These are phyloP conservation scores for Trypanosoma lewisi DNA, from an alignment of 208 protist species.

Conservation along the genomic window DNA sequence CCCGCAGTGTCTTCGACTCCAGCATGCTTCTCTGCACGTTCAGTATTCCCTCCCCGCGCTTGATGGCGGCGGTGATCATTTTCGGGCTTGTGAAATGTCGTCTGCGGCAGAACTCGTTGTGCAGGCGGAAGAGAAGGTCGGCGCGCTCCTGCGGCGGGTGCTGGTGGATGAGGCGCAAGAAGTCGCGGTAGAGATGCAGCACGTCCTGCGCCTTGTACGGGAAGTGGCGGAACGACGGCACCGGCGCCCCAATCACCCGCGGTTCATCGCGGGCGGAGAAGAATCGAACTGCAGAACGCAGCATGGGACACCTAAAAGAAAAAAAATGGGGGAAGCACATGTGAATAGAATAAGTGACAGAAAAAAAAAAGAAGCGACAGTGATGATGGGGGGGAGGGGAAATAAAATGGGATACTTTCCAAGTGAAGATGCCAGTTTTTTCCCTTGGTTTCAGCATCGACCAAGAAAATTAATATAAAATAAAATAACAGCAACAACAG, in stretches of 20 bases:
- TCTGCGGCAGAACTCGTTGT: slow-evolving; percentile 72
- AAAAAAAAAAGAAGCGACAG: too few relatives aligned
- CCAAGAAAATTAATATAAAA: too few relatives aligned
- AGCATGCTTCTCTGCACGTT: slow-evolving; percentile 59
- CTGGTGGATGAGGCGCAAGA: slow-evolving; percentile 79
- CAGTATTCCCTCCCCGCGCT: slow-evolving; percentile 65
- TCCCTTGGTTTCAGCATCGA: too few relatives aligned
- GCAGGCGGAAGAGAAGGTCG: slow-evolving; percentile 74
- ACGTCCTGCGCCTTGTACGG: slow-evolving; percentile 66
- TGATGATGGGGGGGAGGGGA: too few relatives aligned
- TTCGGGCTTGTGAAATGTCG: slow-evolving; percentile 63
- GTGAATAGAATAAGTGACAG: too few relatives aligned
- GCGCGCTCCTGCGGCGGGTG: slow-evolving; percentile 60
- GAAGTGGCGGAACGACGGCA: slow-evolving; percentile 73
- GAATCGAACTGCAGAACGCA: neutral
- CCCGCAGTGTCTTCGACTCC: slow-evolving; percentile 31
- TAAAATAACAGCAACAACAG: too few relatives aligned
- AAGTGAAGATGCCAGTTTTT: too few relatives aligned
- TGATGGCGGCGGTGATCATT: slow-evolving; percentile 62
- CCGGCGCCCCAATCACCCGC: slow-evolving; percentile 68
- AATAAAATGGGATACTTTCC: too few relatives aligned
- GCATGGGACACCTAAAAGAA: slow-evolving; percentile 22
- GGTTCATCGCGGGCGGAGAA: slow-evolving; percentile 12
- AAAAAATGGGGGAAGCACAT: slow-evolving; percentile 4
- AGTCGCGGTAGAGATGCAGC: slow-evolving; percentile 70